Base-by-base conservation (phyloP, 129 eudicot species). In the Artemisia annua region DNA sequence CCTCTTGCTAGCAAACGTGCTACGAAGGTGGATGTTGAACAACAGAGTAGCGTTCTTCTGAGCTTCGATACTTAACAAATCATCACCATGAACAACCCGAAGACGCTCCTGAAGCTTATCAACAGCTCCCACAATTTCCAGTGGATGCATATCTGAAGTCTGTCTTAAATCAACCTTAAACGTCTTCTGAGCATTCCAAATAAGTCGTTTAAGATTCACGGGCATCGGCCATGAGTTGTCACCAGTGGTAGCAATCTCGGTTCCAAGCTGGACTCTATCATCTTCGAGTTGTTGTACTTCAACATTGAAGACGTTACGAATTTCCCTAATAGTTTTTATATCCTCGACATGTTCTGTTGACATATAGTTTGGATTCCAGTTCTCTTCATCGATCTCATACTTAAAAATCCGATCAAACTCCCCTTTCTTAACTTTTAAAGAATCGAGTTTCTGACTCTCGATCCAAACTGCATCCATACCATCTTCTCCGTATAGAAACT, bases 391-490 rank as follows among this genome's bases (percentile, higher is more conserved):
- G 67, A 88, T 80, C 82, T 88, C 95, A 71, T 88, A 86, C 73
- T 61, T 82, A 39, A 74, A 91, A 69, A 75, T 75, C 71, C 78
- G 56, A 72, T 84, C 81, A 78, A 91, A 91, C n/a, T 84, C 88
- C 8, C 60, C 14, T 67, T 86, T 91, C 77, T 88, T 88, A 72
- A 88, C 76, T 80, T 88, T 91, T 70, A 91, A 71, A 48, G 97
- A 88, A 54, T 91, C 95, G 32, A 91, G 78, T 54, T 85, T 87
- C 71, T 91, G 97, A 17, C 88, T 76, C 52, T 91, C 97, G 15
- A 91, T 88, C 97, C 97, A 91, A 67, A 91, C 97, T 53, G 97
- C 83, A 75, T 91, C 97, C 97, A 91, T 91, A 18, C 97, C 97
- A 75, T 91, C 97, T 81, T 91, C 97, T 24, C 97, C 97, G 35